Evolutionary conservation across 495 filamentous ascomycete species (phyloP).

Genomic region (Aspergillus sclerotiicarbonarius): DNA sequence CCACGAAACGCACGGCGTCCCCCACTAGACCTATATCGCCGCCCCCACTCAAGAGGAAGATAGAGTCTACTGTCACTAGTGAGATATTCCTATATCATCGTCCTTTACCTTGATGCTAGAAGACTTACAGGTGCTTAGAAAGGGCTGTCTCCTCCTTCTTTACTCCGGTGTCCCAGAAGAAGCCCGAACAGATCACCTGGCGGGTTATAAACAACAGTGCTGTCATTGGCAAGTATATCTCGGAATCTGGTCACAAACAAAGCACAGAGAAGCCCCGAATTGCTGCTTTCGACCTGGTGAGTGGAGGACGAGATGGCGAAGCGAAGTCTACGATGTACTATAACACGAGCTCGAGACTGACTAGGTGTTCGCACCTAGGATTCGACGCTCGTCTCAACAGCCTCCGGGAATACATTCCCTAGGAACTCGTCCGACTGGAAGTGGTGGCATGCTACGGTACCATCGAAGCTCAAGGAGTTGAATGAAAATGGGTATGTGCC

Average conservation of each 20-base stretch:
- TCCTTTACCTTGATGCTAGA: background rate
- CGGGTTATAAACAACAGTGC: constrained; percentile 63
- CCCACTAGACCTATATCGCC: constrained; percentile 41
- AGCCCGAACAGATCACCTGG: constrained; percentile 77
- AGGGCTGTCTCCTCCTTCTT: constrained; percentile 83
- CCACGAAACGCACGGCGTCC: constrained; percentile 37
- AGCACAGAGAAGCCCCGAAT: constrained; percentile 55
- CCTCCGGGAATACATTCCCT: constrained; percentile 77
- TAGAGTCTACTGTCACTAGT: constrained; percentile 75
- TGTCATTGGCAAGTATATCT: constrained; percentile 70
- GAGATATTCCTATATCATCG: constrained; percentile 23
- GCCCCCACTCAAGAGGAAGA: constrained; percentile 53
- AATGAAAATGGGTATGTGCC: constrained; percentile 64
- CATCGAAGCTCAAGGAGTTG: constrained; percentile 59
- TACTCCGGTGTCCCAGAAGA: constrained; percentile 81
- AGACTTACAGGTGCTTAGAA: constrained; percentile 32
- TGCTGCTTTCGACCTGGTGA: constrained; percentile 87
- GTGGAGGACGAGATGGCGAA: constrained; percentile 23
- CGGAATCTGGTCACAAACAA: constrained; percentile 28
- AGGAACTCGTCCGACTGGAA: constrained; percentile 78
- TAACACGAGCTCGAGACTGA: constrained; percentile 6
- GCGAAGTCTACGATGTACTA: background rate
- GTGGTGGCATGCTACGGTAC: constrained; percentile 84
- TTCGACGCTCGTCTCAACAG: constrained; percentile 77
- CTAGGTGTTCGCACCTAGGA: constrained; percentile 52